phyloP scores from a whole-genome alignment of 192 early-diverging fungal species.

The Coemansia sp. region DNA sequence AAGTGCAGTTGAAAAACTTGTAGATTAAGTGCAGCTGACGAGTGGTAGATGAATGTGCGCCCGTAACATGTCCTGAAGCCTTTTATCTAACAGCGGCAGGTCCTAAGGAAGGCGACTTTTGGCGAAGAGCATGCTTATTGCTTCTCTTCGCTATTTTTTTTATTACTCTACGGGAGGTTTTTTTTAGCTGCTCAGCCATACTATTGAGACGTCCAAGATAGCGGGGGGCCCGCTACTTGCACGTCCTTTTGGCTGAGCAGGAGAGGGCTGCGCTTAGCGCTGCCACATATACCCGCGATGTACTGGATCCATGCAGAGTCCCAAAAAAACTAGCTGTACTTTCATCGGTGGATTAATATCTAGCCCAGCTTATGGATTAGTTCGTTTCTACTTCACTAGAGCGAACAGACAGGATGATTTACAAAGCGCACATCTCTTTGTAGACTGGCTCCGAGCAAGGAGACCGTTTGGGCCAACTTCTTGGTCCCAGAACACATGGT shows the following conservation, averaged over 20 bases:
- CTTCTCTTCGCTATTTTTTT: neutral
- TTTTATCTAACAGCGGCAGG: slow-evolving; percentile 24
- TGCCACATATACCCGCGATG: neutral
- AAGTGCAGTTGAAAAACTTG: too few relatives aligned
- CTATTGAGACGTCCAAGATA: neutral
- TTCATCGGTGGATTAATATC: neutral
- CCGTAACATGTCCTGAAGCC: slow-evolving; percentile 37
- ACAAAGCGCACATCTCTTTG: neutral
- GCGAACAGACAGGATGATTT: neutral
- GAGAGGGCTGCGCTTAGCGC: neutral
- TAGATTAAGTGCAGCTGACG: too few relatives aligned
- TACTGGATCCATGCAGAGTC: neutral
- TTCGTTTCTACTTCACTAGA: neutral
- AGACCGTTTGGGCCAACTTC: neutral
- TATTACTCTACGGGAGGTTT: slow-evolving; percentile 6
- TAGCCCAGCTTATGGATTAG: neutral
- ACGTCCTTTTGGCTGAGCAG: neutral
- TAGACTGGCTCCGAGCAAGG: neutral
- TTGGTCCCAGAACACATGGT: neutral
- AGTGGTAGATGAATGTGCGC: slow-evolving; percentile 26
- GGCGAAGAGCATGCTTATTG: too few relatives aligned
- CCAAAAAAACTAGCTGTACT: neutral
- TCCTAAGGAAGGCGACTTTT: slow-evolving; percentile 31
- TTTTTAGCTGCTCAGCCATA: neutral
- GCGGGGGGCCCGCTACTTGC: neutral